Base-by-base conservation (phyloP, 225 moss, liverwort and hornwort species). In the Neckera pumila region DNA sequence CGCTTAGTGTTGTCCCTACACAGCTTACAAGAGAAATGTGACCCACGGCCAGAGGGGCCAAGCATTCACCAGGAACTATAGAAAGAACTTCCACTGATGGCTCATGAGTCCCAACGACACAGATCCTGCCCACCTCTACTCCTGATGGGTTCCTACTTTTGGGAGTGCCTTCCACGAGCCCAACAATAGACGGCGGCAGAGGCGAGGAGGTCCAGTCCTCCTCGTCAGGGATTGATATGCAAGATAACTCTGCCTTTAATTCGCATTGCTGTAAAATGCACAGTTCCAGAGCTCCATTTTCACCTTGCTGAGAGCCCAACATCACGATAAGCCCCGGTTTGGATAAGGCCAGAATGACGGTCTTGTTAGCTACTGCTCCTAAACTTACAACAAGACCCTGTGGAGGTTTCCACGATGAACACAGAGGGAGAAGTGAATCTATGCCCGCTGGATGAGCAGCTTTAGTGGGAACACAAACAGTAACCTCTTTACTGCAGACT, bases 61-160 rank as follows among this genome's bases (percentile, higher is more conserved):
- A 95, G 67, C 88, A 89, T 81, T 96, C 94, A 85, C 96, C 96
- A 83, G 89, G 93, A 90, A 94, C 93, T 76, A 97, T 96, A 34
- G 99, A 99, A 71, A 99, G 95, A 82, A 99, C 92, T 90, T 97
- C 97, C 83, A 99, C 99, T 66, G 99, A 99, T 61, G 99, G 99
- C 90, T 95, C 94, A 60, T 96, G 99, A 31, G 97, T 99, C 81
- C 99, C 99, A 45, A 99, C 95, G 72, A 99, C 96, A 91, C 97
- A 99, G 33, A 99, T 92, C 87, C 90, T 96, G 83, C 97, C 97
- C 86, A 96, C 92, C 86, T 95, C 95, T 74, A 96, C 90, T 69
- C 96, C 96, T 89, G 86, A 82, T 61, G 89, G 91, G 64, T 90
- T 88, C 82, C 92, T 89, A 86, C 86, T 92, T 91, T 88, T 73